Evolutionary conservation across 2,329 filamentous ascomycete species (phyloP), one percentile per base, ranked within the genome.

Genomic region (Phialophora verrucosa): DNA sequence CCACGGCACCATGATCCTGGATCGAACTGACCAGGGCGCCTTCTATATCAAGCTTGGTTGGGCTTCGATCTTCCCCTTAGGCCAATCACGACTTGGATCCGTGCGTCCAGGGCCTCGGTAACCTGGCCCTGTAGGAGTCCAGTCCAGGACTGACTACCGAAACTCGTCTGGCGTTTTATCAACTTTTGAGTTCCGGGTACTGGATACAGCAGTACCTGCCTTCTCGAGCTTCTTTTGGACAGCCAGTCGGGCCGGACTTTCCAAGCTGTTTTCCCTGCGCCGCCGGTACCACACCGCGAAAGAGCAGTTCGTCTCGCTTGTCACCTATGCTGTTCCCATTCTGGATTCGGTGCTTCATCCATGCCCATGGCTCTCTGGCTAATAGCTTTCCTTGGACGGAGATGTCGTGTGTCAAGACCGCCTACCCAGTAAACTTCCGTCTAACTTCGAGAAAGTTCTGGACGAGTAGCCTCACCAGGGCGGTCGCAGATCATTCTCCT

Each of bases 401-500:
- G 6, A 29, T 27, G 11, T 53, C 27, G 49, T 53, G 17, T n/a
- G 49, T 53, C 20, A 2, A 4, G 29, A 29, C 31, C 51, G 27
- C 32, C 29, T 55, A 55, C 27, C 27, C 27, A 27, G 27, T 27
- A 27, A 31, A 7, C 8, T 51, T 47, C 47, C 58, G 31, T 27
- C 64, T 58, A 29, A 49, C 62, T 66, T 66, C 53, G 47, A 64
- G 55, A 66, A 63, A 65, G 49, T 65, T 64, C 68, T n/a, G 47
- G 44, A 8, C 44, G 10, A 20, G 10, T 58, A 62, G 62, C 54
- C 62, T 66, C 64, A 63, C 64, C 64, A 62, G 62, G 62, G 67
- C 59, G 49, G 35, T 54, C 59, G 68, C 61, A 67, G 68, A 69
- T 69, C 68, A 63, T 59, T 35, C 35, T 59, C 64, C 59, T 65